Evolutionary conservation across 768 basidiomycete genomes (phyloP), one percentile per base, ranked within the genome.

Genomic region (Lactarius tabidus): DNA sequence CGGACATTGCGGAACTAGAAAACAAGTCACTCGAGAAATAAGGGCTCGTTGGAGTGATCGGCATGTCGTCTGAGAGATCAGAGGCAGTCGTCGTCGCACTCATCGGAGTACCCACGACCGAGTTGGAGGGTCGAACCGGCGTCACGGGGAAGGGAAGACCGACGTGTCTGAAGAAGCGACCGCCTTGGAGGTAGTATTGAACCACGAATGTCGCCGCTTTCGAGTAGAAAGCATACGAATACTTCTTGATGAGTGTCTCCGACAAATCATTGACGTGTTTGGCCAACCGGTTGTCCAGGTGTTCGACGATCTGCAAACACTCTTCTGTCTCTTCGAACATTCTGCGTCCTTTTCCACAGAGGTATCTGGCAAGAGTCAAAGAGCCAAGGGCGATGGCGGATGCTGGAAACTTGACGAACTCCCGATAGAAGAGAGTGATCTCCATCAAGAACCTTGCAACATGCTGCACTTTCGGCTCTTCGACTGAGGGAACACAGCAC

Each of bases 401-500:
- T 2, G 96, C 88, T 9, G 86, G 79, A 74, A 86, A 90, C 72
- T 87, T 87, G 77, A 97, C 82, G 76, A 95, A 98, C 74, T 98
- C 97, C 64, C 94, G 88, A 77, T 98, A 91, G 81, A 98, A 98
- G 59, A 99, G 85, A 35, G 97, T 98, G 72, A 98, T 94, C 77
- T 99, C 97, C 97, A 99, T 99, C 75, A 98, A 77, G 81, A 98
- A 99, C 57, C 97, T 88, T 3, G 97, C 94, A 68, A 98, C 90
- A 73, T 97, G 90, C 73, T 97, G 94, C 6, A 96, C 91, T 77
- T 90, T 92, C 59, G 87, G 80, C 63, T 96, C 94, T 75, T 98
- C 97, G 66, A 85, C 74, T 73, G 79, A 81, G 38, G 89, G 82
- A 59, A 85, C 88, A 71, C 86, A 88, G 73, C 89, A 91, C 77